Evolutionary conservation across 2,329 filamentous ascomycete genomes (phyloP).

Genomic region (Fonsecaea multimorphosa): DNA sequence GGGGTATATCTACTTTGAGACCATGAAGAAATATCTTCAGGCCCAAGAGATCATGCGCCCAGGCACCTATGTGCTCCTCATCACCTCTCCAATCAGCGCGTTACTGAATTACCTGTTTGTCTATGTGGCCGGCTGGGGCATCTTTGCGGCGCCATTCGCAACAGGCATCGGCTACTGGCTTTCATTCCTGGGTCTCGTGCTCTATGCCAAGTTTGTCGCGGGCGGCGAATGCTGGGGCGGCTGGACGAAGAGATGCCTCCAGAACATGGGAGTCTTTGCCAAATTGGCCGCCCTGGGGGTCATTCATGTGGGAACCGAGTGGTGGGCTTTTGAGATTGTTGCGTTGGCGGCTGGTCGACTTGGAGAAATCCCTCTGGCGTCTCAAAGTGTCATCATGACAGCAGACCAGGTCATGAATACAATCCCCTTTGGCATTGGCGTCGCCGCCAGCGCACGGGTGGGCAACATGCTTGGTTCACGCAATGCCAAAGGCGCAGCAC

Average conservation of each 20-base stretch:
- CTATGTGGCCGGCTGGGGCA: constrained; percentile 71
- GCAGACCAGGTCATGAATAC: constrained; percentile 84
- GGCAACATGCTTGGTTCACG: constrained; percentile 79
- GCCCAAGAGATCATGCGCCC: constrained; percentile 68
- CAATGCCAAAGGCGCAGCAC: constrained; percentile 68
- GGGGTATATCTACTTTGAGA: constrained; percentile 87
- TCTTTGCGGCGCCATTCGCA: constrained; percentile 80
- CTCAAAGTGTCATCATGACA: constrained; percentile 89
- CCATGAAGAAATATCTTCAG: constrained; percentile 69
- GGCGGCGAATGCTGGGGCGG: constrained; percentile 83
- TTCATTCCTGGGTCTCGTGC: constrained; percentile 76
- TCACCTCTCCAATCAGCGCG: constrained; percentile 66
- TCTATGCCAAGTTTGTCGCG: constrained; percentile 72
- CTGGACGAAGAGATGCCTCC: constrained; percentile 67
- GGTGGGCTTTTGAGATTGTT: constrained; percentile 94
- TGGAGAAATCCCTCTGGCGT: constrained; percentile 78
- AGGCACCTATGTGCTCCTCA: constrained; percentile 67
- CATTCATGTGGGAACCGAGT: constrained; percentile 85
- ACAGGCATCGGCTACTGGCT: constrained; percentile 87
- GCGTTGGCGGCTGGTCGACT: constrained; percentile 80
- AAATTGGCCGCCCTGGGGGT: constrained; percentile 77
- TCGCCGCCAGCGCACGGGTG: constrained; percentile 77
- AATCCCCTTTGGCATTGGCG: constrained; percentile 83
- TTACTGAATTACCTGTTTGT: constrained; percentile 71
- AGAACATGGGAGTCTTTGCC: constrained; percentile 73